phyloP scores from a whole-genome alignment of 306 rosid genomes.

The Cajanus cajan region DNA sequence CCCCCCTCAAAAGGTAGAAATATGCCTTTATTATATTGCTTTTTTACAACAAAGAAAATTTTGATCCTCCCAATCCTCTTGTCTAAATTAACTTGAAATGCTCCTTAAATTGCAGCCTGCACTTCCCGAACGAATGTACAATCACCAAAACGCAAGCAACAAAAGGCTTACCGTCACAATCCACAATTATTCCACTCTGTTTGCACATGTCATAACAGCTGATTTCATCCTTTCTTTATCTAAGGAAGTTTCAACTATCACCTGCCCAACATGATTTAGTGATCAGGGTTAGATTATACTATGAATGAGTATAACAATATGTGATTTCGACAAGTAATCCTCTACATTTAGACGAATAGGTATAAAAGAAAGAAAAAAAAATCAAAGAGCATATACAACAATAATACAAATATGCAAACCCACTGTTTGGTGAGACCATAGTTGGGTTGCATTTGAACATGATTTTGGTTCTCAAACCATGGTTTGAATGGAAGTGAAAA shows the following conservation, averaged over 20 bases:
- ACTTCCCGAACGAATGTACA: slow-evolving; percentile 20
- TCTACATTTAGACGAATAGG: not conserved
- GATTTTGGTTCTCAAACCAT: not conserved
- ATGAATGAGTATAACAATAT: not conserved
- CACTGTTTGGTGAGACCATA: not conserved
- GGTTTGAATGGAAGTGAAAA: not conserved
- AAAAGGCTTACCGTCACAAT: slow-evolving; percentile 14
- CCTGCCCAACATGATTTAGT: slow-evolving; percentile 48
- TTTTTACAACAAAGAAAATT: slow-evolving; percentile 15
- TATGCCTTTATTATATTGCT: not conserved
- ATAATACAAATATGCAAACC: not conserved
- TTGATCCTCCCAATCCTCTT: slow-evolving; percentile 1
- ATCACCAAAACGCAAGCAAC: slow-evolving; percentile 12
- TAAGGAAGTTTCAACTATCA: slow-evolving; percentile 74
- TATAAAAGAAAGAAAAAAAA: not conserved
- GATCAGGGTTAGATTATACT: not conserved
- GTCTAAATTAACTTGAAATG: slow-evolving; percentile 25
- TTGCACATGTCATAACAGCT: slow-evolving; percentile 63
- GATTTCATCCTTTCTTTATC: slow-evolving; percentile 76
- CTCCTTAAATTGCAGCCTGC: slow-evolving; percentile 23
- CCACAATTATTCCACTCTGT: slow-evolving; percentile 59
- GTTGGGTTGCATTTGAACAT: not conserved
- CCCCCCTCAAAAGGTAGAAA: not conserved
- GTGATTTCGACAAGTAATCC: not conserved
- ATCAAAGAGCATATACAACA: not conserved